A percentile compares a stretch with the other conserved stretches of the same genome.
Evolutionary conservation across 306 rosid genomes (phyloP).

Genomic region (Gleditsia sinensis): DNA sequence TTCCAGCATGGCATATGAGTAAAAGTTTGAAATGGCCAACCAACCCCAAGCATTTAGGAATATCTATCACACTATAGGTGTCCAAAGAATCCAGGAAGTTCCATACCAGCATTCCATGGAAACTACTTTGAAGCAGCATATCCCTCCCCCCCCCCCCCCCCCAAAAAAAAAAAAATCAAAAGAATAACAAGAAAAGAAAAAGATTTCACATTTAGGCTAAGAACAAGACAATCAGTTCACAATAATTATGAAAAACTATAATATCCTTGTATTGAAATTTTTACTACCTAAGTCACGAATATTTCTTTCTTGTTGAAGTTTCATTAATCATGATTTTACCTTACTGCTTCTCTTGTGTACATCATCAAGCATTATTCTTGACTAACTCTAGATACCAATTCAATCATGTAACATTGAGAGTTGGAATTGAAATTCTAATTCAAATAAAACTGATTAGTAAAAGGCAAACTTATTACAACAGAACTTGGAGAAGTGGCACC

Average conservation of each 20-base stretch:
- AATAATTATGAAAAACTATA: neutral
- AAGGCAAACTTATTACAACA: neutral
- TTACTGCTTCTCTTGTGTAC: neutral
- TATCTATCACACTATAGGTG: too few species aligned
- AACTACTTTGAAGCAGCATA: too few species aligned
- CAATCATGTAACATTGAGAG: neutral
- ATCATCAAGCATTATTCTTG: neutral
- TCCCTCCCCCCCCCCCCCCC: neutral
- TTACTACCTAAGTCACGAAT: neutral
- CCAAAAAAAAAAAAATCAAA: too few species aligned
- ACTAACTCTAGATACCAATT: neutral
- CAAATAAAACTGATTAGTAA: neutral
- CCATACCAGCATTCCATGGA: too few species aligned
- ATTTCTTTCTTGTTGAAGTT: neutral
- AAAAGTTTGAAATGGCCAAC: too few species aligned
- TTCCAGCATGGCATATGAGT: too few species aligned
- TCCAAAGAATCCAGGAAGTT: too few species aligned
- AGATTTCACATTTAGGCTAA: neutral
- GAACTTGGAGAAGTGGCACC: neutral
- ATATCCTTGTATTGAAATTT: neutral
- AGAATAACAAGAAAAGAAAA: neutral
- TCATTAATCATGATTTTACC: neutral
- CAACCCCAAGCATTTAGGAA: neutral
- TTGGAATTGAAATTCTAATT: conserved; percentile 2
- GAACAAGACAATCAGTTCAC: too few species aligned